Percentiles rank a stretch among this genome's conserved stretches.
Evolutionary conservation across 805 yeast species (phyloP).

Genomic region (Nakazawaea ernobii): DNA sequence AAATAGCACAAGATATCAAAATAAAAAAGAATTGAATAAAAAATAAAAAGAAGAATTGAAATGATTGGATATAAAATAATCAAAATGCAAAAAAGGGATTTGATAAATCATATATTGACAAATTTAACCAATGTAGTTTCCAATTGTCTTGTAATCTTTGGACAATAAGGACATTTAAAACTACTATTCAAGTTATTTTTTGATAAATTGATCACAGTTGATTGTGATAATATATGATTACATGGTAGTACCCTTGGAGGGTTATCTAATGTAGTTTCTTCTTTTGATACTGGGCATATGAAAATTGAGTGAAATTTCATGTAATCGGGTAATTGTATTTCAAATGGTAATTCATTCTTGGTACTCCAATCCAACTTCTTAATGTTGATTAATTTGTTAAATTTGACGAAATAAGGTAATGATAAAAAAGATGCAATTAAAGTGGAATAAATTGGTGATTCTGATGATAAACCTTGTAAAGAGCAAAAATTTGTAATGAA

Average conservation of each 20-base stretch:
- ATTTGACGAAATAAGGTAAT: constrained; percentile 46
- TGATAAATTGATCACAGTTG: constrained; percentile 43
- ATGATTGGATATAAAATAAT: background rate
- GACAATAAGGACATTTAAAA: constrained; percentile 74
- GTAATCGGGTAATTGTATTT: constrained; percentile 45
- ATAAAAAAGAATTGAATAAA: background rate
- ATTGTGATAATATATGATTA: constrained; percentile 56
- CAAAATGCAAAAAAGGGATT: background rate
- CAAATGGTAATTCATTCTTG: constrained; percentile 56
- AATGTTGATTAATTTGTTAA: constrained; percentile 32
- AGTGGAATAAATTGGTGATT: constrained; percentile 47
- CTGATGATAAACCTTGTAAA: constrained; percentile 40
- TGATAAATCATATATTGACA: constrained; percentile 24
- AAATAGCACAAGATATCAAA: background rate
- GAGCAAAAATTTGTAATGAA: constrained; percentile 46
- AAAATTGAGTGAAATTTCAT: constrained; percentile 59
- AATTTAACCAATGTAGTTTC: constrained; percentile 42
- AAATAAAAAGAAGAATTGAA: no score
- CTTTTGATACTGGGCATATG: constrained; percentile 67
- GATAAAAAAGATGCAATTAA: constrained; percentile 48
- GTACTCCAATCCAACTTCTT: constrained; percentile 49
- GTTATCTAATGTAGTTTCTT: constrained; percentile 51
- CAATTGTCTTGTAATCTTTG: constrained; percentile 35
- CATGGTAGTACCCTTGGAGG: constrained; percentile 64
- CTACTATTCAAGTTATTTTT: constrained; percentile 32